Percentiles rank a stretch among this genome's conserved stretches.
phyloP scores from a whole-genome alignment of 495 filamentous ascomycete species.

The Schizothecium vesticola region DNA sequence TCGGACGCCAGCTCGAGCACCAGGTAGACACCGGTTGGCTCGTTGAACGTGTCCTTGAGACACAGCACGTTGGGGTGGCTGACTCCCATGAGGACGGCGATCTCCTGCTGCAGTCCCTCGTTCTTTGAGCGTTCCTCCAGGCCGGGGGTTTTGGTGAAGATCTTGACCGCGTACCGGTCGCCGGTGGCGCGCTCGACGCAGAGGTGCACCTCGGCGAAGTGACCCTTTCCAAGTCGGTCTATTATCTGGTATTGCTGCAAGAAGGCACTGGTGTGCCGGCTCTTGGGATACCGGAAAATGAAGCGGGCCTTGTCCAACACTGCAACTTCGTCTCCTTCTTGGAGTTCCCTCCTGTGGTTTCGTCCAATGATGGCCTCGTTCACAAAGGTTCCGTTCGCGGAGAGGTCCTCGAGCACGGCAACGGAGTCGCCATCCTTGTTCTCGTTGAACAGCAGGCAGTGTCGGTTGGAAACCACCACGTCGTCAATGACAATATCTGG shows the following conservation, averaged over 20 bases:
- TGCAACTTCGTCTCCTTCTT: constrained; percentile 84
- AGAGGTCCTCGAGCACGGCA: constrained; percentile 86
- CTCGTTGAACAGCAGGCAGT: constrained; percentile 87
- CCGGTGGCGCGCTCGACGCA: constrained; percentile 84
- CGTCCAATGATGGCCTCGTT: constrained; percentile 87
- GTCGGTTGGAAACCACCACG: constrained; percentile 88
- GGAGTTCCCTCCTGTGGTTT: constrained; percentile 82
- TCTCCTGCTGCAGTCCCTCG: constrained; percentile 87
- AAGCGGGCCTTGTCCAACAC: constrained; percentile 78
- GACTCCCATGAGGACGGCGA: constrained; percentile 91
- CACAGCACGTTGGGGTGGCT: constrained; percentile 94
- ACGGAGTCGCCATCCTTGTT: constrained; percentile 72
- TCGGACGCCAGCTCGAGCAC: constrained; percentile 86
- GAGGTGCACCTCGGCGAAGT: constrained; percentile 92
- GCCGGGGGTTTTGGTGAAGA: constrained; percentile 76
- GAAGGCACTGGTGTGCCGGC: constrained; percentile 70
- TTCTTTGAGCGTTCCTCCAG: constrained; percentile 76
- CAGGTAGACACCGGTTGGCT: constrained; percentile 83
- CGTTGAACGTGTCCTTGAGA: constrained; percentile 92
- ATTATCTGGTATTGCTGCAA: constrained; percentile 77
- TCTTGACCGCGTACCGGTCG: constrained; percentile 83
- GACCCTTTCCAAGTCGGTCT: constrained; percentile 88
- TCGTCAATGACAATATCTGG: constrained; percentile 74
- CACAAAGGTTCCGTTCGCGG: constrained; percentile 93
- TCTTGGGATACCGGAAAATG: constrained; percentile 82